Percentiles rank a stretch among this genome's conserved stretches.
Evolutionary conservation across 345 rosid genomes (phyloP).

Genomic region (Sapria himalayana): DNA sequence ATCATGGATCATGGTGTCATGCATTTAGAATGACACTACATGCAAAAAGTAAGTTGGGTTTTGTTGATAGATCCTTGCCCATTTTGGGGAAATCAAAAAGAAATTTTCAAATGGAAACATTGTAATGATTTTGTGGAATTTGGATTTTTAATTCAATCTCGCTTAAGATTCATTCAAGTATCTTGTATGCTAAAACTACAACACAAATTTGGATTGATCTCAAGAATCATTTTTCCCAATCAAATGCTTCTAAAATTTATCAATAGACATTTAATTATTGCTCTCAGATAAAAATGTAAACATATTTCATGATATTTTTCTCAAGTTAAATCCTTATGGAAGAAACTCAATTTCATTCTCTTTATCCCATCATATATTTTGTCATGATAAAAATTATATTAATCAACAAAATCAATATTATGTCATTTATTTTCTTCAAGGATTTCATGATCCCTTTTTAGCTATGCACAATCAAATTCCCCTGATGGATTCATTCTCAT

Average conservation of each 20-base stretch:
- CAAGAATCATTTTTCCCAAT: neutral
- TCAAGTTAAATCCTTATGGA: neutral
- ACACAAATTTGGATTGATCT: conserved; percentile 1
- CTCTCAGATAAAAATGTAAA: neutral
- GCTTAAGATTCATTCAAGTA: neutral
- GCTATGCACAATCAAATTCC: neutral
- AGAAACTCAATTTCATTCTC: neutral
- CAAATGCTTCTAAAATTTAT: too few relatives aligned
- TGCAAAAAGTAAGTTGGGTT: too few relatives aligned
- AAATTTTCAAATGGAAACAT: neutral
- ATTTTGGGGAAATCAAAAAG: too few relatives aligned
- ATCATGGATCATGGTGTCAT: too few relatives aligned
- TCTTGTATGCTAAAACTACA: neutral
- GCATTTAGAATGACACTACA: too few relatives aligned
- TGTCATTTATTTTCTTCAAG: neutral
- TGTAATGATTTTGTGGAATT: too few relatives aligned
- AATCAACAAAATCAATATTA: neutral
- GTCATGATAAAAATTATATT: neutral
- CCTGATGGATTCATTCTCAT: neutral
- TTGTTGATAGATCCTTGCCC: too few relatives aligned
- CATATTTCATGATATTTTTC: neutral
- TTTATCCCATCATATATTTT: neutral
- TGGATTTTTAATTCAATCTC: neutral
- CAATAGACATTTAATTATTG: too few relatives aligned
- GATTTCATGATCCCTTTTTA: neutral